These are phyloP conservation scores for Myochromella boudieri DNA, from an alignment of 768 basidiomycete genomes.

Conservation along the genomic window DNA sequence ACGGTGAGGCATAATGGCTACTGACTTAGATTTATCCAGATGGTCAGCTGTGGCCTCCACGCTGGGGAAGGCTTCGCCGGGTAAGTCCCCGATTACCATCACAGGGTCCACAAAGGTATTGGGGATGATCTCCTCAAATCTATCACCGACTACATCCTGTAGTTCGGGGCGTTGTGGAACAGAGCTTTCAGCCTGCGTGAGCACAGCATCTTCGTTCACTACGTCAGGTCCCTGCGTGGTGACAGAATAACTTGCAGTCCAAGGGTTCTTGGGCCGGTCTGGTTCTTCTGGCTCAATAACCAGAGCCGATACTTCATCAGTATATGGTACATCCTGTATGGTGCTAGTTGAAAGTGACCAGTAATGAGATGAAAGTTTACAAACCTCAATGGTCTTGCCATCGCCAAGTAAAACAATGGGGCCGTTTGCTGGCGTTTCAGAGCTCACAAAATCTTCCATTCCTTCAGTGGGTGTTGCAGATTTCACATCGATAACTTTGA, in stretches of 20 bases:
- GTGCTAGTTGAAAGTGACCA: too few relatives aligned
- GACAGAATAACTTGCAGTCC: constrained; percentile 20
- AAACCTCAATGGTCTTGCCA: neutral
- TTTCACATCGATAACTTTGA: too few relatives aligned
- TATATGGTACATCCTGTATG: neutral
- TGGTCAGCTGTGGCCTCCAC: constrained; percentile 8
- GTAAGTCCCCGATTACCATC: neutral
- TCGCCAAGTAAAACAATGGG: neutral
- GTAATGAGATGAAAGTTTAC: too few relatives aligned
- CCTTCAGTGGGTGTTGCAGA: too few relatives aligned
- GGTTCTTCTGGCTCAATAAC: constrained; percentile 2
- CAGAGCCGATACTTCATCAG: neutral
- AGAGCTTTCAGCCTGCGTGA: too few relatives aligned
- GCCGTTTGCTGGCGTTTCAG: too few relatives aligned
- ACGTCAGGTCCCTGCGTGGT: constrained; percentile 14
- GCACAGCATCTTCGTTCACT: constrained; percentile 7
- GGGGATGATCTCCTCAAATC: neutral
- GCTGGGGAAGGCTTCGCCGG: constrained; percentile 17
- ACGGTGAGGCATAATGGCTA: neutral
- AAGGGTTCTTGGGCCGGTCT: constrained; percentile 12
- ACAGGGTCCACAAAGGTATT: neutral
- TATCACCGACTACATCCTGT: neutral
- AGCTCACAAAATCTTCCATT: too few relatives aligned
- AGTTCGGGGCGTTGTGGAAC: too few relatives aligned
- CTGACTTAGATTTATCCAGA: constrained; percentile 12